Base-by-base conservation (phyloP, 129 eudicot genomes). In the Helianthus tuberosus region DNA sequence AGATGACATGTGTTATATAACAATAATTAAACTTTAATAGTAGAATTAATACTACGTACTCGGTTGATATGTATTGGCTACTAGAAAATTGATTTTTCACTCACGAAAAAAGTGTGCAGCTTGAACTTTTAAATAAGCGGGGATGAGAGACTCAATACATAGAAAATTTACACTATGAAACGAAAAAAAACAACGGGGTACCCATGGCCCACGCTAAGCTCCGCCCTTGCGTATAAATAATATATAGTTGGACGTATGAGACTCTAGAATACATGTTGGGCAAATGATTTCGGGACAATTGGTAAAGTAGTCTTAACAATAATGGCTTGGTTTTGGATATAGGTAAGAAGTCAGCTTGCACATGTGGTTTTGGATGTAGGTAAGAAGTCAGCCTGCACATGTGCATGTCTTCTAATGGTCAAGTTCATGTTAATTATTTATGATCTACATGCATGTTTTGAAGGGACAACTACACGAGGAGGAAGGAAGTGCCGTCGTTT, bases 381-480 rank as follows among this genome's bases (percentile, higher is more conserved):
- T 50, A 50, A 50, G 43, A 6, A n/a, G 53, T 71, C 25, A 17
- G 65, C 23, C 54, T 25, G 67, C 80, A 75, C 80, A 75, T 75
- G 74, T 54, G 1, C 66, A 66, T 75, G 74, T 75, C 73, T 27
- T 44, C 55, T 50, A 50, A 29, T 27, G 67, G 55, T 39, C 11
- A 44, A 48, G 47, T 41, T 27, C 79, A 75, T 54, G 38, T 9
- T 32, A 62, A 54, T 27, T 63, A 16, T 32, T 27, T 48, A 63
- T 74, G 5, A 7, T 12, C 39, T 63, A 27, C 11, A 29, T 64
- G 53, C 67, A 65, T 8, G 29, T 63, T 48, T 52, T 10, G 11
- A 75, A 35, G 79, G 53, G 66, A 75, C 79, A 53, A 25, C 36
- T 41, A 66, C 66, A 75, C 48, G 54, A 51, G 63, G 54, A 38